A percentile compares a stretch with the other conserved stretches of the same genome.
These are phyloP conservation scores for Lipomyces anomalus DNA, from an alignment of 805 yeast genomes.

Conservation along the genomic window DNA sequence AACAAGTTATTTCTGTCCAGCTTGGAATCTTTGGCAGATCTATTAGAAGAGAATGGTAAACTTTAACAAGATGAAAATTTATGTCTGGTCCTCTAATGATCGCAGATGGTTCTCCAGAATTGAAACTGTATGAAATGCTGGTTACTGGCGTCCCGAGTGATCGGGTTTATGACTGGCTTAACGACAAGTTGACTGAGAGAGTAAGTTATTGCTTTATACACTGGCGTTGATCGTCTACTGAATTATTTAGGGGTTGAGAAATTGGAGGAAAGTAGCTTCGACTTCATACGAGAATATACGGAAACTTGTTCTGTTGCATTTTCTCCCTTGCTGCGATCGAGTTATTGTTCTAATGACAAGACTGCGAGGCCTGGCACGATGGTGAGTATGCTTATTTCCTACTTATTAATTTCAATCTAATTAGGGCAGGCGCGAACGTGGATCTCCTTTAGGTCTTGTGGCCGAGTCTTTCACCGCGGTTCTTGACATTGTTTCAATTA, in stretches of 20 bases:
- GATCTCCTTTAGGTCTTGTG: constrained; percentile 21
- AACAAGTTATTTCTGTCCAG: neutral
- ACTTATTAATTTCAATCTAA: neutral
- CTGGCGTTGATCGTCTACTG: neutral
- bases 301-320: constrained; percentile 11
- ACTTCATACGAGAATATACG: constrained; percentile 16
- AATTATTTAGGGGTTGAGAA: constrained; percentile 7
- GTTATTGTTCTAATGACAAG: constrained; percentile 17
- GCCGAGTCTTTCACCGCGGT: constrained; percentile 11
- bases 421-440: constrained; percentile 24
- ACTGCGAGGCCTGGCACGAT: constrained; percentile 24
- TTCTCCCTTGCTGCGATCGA: constrained; percentile 27
- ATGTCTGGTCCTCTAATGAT: too few species aligned
- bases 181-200: constrained; percentile 16
- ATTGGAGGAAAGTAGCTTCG: constrained; percentile 17
- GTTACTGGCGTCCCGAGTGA: constrained; percentile 20
- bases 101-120: neutral
- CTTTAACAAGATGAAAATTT: too few species aligned
- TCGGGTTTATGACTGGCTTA: constrained; percentile 17
- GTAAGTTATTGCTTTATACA: neutral
- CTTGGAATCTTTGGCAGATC: neutral
- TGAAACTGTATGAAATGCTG: constrained; percentile 14
- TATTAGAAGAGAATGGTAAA: neutral
- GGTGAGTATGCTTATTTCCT: constrained; percentile 7
- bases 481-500: constrained; percentile 6